Base-by-base conservation (phyloP, 202 grass and related monocot species). In the Dendrocalamus latiflorus region DNA sequence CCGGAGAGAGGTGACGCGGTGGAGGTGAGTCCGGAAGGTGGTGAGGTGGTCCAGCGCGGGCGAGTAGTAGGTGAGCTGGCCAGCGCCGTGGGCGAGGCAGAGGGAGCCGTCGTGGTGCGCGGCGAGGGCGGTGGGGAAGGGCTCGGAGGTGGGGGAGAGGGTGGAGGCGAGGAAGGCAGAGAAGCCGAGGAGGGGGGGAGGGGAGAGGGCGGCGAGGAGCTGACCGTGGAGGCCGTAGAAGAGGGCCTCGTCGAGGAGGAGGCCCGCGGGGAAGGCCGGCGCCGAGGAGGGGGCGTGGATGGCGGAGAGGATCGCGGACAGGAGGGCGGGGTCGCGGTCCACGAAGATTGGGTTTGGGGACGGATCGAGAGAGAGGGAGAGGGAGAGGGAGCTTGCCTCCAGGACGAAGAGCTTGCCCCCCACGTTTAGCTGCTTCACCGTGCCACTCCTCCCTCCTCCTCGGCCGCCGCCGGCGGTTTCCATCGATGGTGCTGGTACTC, bases 121-220 rank as follows among this genome's bases (percentile, higher is more conserved):
- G 30, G 85, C 94, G 16, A 95, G 42, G 75, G 92, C 79, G 25
- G 95, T 95, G 76, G 91, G 65, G 20, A 87, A n/a, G n/a, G n/a
- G n/a, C n/a, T n/a, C n/a, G n/a, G n/a, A n/a, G n/a, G n/a, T n/a
- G n/a, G n/a, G n/a, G 37, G 79, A 56, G 68, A 98, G 65, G 15
- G 85, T 87, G 72, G 85, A 76, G 17, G 87, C 66, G 8, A 87
- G 87, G 47, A 77, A 86, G 79, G 87, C 83, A n/a, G 92, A 90
- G 77, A 90, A 90, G 45, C 95, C 93, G 42, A 91, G 74, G 83
- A 98, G 87, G 4, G 93, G 91, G 73, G 91, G 95, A 76, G 93
- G 91, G n/a, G 89, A 80, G 57, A 93, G 82, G 18, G 89, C 87
- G 6, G 74, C 83, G 16, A 87, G 89, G 83, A 98, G 85, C 26